A percentile compares a stretch with the other conserved stretches of the same genome.
Evolutionary conservation across 352 stramenopile genomes (phyloP).

Genomic region (Aphanomyces astaci): DNA sequence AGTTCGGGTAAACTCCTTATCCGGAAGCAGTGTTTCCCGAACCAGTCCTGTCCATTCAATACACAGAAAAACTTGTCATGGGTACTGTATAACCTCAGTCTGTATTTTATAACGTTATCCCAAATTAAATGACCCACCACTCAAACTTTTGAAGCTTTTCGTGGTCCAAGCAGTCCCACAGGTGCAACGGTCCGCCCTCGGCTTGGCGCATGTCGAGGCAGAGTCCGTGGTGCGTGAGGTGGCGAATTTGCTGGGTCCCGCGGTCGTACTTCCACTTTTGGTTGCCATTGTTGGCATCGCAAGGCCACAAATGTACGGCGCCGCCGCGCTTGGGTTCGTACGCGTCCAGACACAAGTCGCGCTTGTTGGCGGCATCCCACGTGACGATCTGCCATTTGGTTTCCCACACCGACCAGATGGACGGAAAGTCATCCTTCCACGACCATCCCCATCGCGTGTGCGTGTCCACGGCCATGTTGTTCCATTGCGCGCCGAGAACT

Average conservation of each 20-base stretch:
- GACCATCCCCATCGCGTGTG: background rate
- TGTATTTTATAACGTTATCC: too few relatives aligned
- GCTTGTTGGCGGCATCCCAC: background rate
- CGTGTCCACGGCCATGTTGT: background rate
- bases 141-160: constrained; percentile 8
- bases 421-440: background rate
- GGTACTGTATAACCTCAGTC: too few relatives aligned
- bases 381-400: background rate
- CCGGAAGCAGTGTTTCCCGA: too few relatives aligned
- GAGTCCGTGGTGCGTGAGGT: constrained; percentile 38
- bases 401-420: background rate
- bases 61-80: too few relatives aligned
- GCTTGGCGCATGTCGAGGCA: constrained; percentile 44
- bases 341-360: constrained; percentile 39
- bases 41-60: too few relatives aligned
- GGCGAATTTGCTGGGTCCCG: constrained; percentile 33
- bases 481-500: background rate
- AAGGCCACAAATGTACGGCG: constrained; percentile 48
- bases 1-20: too few relatives aligned
- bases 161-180: constrained; percentile 40
- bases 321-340: constrained; percentile 44
- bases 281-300: constrained; percentile 44
- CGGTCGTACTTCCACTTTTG: constrained; percentile 57
- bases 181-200: constrained; percentile 45
- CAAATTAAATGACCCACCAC: background rate